Evolutionary conservation across 257 asterid species (phyloP).

Genomic region (Solanum bukasovii): DNA sequence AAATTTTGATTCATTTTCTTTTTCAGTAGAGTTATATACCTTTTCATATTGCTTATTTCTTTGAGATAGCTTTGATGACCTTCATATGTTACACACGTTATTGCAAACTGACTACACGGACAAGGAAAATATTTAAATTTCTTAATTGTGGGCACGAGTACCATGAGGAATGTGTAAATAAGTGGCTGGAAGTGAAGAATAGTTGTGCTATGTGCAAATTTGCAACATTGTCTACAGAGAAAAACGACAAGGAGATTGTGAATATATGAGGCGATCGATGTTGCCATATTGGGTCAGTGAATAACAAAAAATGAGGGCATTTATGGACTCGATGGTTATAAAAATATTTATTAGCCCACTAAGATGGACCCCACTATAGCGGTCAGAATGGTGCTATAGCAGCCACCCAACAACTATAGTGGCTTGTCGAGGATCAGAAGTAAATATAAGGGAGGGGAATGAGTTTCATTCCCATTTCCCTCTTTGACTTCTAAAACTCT

Average conservation of each 20-base stretch:
- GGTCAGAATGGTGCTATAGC: too few relatives aligned
- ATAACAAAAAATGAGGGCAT: too few relatives aligned
- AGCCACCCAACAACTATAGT: too few relatives aligned
- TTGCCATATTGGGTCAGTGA: too few relatives aligned
- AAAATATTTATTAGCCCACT: too few relatives aligned
- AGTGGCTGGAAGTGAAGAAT: slow-evolving; percentile 56
- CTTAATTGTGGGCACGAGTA: neutral
- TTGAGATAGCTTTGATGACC: neutral
- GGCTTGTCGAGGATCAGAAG: too few relatives aligned
- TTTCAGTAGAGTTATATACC: neutral
- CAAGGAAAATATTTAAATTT: slow-evolving; percentile 27
- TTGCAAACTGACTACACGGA: slow-evolving; percentile 40
- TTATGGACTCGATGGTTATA: too few relatives aligned
- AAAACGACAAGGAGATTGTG: slow-evolving; percentile 10
- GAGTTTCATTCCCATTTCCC: too few relatives aligned
- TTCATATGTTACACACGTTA: neutral
- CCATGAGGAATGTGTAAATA: slow-evolving; percentile 52
- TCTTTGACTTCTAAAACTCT: too few relatives aligned
- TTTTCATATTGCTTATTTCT: neutral
- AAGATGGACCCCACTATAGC: too few relatives aligned
- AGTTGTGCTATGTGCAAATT: slow-evolving; percentile 66
- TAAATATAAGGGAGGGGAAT: too few relatives aligned
- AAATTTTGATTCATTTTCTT: too few relatives aligned
- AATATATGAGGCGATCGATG: neutral
- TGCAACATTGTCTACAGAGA: slow-evolving; percentile 31